Evolutionary conservation across 345 rosid species (phyloP), one percentile per base, ranked within the genome.

Genomic region (Ceriops decandra): DNA sequence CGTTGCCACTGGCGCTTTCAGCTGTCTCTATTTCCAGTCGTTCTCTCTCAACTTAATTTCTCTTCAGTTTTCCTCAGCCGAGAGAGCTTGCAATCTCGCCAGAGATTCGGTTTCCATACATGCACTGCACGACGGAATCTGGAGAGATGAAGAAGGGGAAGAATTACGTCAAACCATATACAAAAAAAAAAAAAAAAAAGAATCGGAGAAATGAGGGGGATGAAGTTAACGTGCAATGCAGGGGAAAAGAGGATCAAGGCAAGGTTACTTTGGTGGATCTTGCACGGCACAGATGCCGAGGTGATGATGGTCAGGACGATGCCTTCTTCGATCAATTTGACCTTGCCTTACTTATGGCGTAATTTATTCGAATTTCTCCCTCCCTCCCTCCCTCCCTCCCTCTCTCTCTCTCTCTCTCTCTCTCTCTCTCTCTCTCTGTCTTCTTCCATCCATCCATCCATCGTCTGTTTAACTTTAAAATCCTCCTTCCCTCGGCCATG

Each of bases 171-270:
- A 33, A 7, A 33, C 36, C 1, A 33, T 22, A 22, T 22, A 22
- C 24, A 22, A 22, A 22, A 22, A 22, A 0, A 27, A 5, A 30
- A 35, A 69, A 51, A 5, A 33, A 61, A 47, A 36, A 31, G 53
- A 66, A 24, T 38, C 38, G 15, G 46, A 49, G 21, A 38, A 73
- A 67, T 35, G 51, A 24, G 32, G 26, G 64, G 62, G 72, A 30
- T 61, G 79, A 47, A 75, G 84, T 75, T 86, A 70, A 84, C 91
- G 83, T 86, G 85, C 76, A 84, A 81, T 84, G 83, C 79, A 76
- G 88, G 85, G 72, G 78, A 84, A 67, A 67, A 67, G 68, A 64
- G 79, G 72, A 81, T 72, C 67, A 69, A 68, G 68, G 66, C 66
- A 64, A 67, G 80, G 66, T 27, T 33, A 7, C 36, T 33, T 70